phyloP scores from a whole-genome alignment of 164 flowering plant species.

The Berberis thunbergii region DNA sequence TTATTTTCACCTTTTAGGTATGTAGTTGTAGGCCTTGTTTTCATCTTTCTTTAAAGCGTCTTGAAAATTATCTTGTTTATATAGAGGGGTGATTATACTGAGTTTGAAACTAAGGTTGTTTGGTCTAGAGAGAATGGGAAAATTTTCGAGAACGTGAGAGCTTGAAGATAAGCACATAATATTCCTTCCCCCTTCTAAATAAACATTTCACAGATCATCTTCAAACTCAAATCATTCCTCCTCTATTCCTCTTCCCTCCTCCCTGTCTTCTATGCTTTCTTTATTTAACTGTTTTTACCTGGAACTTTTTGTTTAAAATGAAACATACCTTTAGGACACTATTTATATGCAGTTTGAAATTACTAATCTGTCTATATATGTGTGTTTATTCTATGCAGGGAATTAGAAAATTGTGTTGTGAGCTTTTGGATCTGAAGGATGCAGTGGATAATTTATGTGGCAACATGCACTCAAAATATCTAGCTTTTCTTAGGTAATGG shows the following conservation, averaged over 20 bases:
- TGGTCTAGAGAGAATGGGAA: not conserved
- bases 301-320: too few relatives aligned
- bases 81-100: not conserved
- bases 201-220: not conserved
- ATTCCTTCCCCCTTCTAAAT: too few relatives aligned
- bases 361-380: not conserved
- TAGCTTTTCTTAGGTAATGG: slow-evolving; percentile 80
- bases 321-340: not conserved
- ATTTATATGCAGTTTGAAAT: not conserved
- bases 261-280: not conserved
- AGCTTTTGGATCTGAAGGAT: slow-evolving; percentile 93
- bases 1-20: too few relatives aligned
- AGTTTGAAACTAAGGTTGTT: not conserved
- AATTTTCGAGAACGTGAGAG: too few relatives aligned
- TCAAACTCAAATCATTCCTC: not conserved
- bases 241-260: not conserved
- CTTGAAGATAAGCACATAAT: too few relatives aligned
- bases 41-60: too few relatives aligned
- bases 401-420: slow-evolving; percentile 82
- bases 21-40: too few relatives aligned
- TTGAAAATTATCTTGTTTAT: too few relatives aligned
- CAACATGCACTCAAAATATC: slow-evolving; percentile 68
- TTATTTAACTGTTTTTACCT: not conserved
- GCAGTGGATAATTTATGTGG: slow-evolving; percentile 89
- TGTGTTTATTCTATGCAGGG: slow-evolving; percentile 42